Base-by-base conservation (phyloP, 257 asterid genomes). In the Cynanchum wilfordii region DNA sequence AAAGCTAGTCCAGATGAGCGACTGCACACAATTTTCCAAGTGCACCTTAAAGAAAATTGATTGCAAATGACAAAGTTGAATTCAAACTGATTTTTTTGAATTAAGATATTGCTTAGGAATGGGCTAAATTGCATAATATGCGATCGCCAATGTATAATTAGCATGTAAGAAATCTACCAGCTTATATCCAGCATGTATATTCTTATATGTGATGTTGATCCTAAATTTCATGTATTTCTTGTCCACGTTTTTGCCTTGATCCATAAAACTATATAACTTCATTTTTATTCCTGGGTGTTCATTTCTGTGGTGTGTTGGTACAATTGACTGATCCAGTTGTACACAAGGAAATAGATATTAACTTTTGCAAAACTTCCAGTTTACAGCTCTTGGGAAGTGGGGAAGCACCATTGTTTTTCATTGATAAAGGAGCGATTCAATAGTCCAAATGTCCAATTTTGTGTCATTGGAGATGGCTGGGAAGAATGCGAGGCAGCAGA, bases 401-500 rank as follows among this genome's bases (percentile, higher is more conserved):
- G 99, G 77, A 94, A 94, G 84, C 85, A 71, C 51, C 88, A 87
- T 59, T 91, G 99, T 82, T 91, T 94, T 80, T 79, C 77, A 64
- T 86, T 90, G 93, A 89, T 94, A 75, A 85, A 83, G 79, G 93
- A 89, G 70, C 90, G 95, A 25, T 94, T 91, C 71, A 59, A 59
- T 52, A 88, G 89, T 71, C 83, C 90, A 55, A 83, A 94, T 8
- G 86, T 82, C 25, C 88, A 80, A 67, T 89, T 91, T 76, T 94
- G 96, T 73, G 96, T 77, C 11, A 87, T 94, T 33, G 97, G 99
- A 40, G 97, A 94, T 79, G 96, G 99, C 12, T 85, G 88, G 92
- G 98, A 94, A 86, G 99, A 94, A 84, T 88, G 99, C 52, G 89
- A 87, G 80, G 99, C 95, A 40, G 97, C 98, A 33, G 86, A 90